These are phyloP conservation scores for Phialophora verrucosa DNA, from an alignment of 2,329 filamentous ascomycete genomes.

Conservation along the genomic window DNA sequence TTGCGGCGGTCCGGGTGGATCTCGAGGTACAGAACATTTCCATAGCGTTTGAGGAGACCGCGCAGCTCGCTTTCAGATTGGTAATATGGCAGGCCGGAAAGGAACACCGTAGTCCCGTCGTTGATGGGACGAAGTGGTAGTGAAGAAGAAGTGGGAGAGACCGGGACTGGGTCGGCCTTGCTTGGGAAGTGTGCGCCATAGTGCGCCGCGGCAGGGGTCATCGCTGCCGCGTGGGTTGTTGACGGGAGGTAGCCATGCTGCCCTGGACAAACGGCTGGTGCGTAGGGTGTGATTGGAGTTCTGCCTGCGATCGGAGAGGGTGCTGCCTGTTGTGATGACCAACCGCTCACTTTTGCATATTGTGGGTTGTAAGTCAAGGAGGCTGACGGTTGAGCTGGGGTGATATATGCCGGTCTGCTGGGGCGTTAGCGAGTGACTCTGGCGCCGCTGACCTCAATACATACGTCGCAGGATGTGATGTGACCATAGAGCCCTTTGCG, in stretches of 20 bases:
- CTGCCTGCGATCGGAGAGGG: not conserved
- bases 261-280: not conserved
- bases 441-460: not conserved
- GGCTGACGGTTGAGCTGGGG: slow-evolving; percentile 1
- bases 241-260: slow-evolving; percentile 1
- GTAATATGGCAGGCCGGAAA: slow-evolving; percentile 33
- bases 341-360: slow-evolving; percentile 8
- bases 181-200: slow-evolving; percentile 4
- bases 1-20: slow-evolving; percentile 32
- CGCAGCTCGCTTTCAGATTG: slow-evolving; percentile 32
- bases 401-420: slow-evolving; percentile 5
- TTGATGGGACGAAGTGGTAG: slow-evolving; percentile 18
- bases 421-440: not conserved
- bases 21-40: slow-evolving; percentile 32
- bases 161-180: not conserved
- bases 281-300: not conserved
- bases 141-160: not conserved
- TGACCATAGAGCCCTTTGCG: slow-evolving; percentile 1
- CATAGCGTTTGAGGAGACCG: slow-evolving; percentile 29
- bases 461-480: slow-evolving; percentile 4
- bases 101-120: slow-evolving; percentile 31
- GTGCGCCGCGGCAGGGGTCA: not conserved
- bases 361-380: slow-evolving; percentile 13
- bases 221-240: not conserved
- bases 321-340: not conserved